Conservation (phyloP, 768 basidiomycete genomes). For the Boletales sp. region DNA sequence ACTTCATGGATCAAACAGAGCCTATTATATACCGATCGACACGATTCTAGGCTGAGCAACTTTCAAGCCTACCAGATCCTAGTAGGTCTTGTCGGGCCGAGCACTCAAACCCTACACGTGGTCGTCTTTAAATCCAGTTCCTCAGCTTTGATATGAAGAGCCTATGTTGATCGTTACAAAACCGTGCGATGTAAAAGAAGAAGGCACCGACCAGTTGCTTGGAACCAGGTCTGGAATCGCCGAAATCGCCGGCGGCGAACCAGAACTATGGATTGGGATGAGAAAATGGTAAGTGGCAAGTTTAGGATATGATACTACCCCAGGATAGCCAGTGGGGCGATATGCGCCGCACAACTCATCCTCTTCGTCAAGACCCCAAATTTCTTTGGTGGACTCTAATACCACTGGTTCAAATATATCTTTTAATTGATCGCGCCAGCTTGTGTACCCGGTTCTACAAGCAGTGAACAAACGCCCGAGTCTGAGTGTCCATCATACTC, state of each 20-base stretch:
- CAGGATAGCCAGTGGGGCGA: constrained; percentile 6
- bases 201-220: too few relatives aligned
- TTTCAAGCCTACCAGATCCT: too few relatives aligned
- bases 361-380: constrained; percentile 3
- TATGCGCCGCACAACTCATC: constrained; percentile 2
- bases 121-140: background rate
- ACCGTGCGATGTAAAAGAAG: too few relatives aligned
- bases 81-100: too few relatives aligned
- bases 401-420: background rate
- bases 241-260: constrained; percentile 3
- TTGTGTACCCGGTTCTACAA: constrained; percentile 4
- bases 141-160: constrained; percentile 6
- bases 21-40: too few relatives aligned
- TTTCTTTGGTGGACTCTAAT: constrained; percentile 3
- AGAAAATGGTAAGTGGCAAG: background rate
- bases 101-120: too few relatives aligned
- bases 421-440: constrained; percentile 2
- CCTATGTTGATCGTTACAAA: background rate
- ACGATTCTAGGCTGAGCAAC: too few relatives aligned
- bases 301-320: background rate
- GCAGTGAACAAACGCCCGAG: background rate
- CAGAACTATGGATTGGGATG: background rate
- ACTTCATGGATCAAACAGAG: too few relatives aligned
- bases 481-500: background rate
- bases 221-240: constrained; percentile 1